These are phyloP conservation scores for Clarkia xantiana DNA, from an alignment of 345 rosid species.

Conservation along the genomic window DNA sequence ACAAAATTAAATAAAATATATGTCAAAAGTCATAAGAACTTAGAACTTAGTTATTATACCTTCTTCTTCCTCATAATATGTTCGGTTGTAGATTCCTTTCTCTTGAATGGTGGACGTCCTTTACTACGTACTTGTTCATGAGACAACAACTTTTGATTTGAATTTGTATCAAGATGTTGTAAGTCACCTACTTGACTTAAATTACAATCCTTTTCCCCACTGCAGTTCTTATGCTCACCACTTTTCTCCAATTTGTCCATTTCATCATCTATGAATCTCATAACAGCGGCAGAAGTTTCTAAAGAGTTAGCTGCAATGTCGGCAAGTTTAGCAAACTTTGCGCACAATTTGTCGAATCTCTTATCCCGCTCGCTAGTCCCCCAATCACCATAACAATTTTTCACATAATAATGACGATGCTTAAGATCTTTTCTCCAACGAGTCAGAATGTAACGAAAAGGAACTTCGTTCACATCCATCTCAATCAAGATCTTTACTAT, in stretches of 20 bases:
- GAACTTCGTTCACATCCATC: too few species aligned
- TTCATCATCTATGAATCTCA: neutral
- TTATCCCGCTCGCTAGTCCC: neutral
- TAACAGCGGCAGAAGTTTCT: neutral
- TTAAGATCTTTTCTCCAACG: neutral
- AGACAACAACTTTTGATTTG: neutral
- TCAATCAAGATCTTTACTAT: too few species aligned
- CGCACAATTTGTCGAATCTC: neutral
- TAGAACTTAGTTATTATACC: too few species aligned
- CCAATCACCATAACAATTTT: neutral
- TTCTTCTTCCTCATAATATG: neutral
- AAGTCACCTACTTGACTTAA: neutral
- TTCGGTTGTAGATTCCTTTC: neutral
- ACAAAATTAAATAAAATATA: too few species aligned
- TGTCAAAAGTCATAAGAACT: too few species aligned
- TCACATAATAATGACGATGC: neutral
- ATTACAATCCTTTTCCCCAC: too few species aligned
- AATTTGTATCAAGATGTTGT: neutral
- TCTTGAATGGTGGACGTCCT: neutral
- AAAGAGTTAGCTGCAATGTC: neutral
- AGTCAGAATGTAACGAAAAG: neutral
- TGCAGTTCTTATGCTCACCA: too few species aligned
- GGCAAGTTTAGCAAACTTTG: neutral
- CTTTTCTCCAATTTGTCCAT: neutral
- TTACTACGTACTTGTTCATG: neutral